Base-by-base conservation (phyloP, 2,329 filamentous ascomycete species). In the Alternaria tenuissima region DNA sequence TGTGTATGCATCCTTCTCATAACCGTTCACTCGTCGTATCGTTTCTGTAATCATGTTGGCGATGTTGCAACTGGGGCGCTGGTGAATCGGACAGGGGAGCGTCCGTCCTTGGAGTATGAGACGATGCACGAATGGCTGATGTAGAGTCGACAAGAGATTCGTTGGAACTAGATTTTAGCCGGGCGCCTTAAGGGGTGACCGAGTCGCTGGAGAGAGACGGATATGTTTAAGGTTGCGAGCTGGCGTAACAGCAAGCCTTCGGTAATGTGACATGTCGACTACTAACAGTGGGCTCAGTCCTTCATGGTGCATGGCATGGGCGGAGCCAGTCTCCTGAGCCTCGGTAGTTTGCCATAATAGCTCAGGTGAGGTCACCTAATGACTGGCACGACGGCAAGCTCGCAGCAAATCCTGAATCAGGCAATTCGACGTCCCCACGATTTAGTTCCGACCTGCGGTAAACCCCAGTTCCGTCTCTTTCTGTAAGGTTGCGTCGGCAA, bases 1-100 rank as follows among this genome's bases (percentile, higher is more conserved):
- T 2, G 76, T 80, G 63, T 79, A 79, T 2, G 76, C 77, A 74
- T 79, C 53, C 16, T 77, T 65, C 34, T 72, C 67, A 60, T 80
- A 80, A 18, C 77, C 78, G 47, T 79, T 73, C 7, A 78, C 75
- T 20, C 76, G 69, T 48, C 71, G 73, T 55, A 80, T 80, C 12
- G 69, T 71, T 46, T 78, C 77, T 7, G 52, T 61, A 30, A 72
- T 74, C 71, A 77, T 76, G 1, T 62, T 66, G 59, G 52, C 39
- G 26, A 24, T 38, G 22, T 36, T 14, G 24, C 24, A 46, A 18
- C 9, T 1, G 12, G 24, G n/a, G 18, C 7, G 20, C 20, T n/a
- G 4, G 28, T 42, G 14, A 16, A 28, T 20, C 3, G 26, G 38
- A 16, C 28, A 38, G 24, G 22, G 41, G 20, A 42, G 32, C 18